Evolutionary conservation across 805 yeast genomes (phyloP).

Genomic region (Teunomyces kruisii): DNA sequence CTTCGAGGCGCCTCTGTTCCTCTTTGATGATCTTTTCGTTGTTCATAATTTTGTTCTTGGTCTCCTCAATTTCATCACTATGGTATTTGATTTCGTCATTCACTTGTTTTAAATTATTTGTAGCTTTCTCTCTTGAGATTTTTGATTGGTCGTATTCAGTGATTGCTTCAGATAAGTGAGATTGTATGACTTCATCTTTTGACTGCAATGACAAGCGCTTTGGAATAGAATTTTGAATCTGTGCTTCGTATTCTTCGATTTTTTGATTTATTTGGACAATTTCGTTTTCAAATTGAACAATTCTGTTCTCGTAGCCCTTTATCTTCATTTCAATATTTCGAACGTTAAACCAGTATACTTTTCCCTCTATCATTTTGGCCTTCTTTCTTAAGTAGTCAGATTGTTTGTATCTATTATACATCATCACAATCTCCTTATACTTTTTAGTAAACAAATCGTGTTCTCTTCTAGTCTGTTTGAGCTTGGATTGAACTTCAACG

Average conservation of each 20-base stretch:
- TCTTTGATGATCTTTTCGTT: slow-evolving; percentile 19
- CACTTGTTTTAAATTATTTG: slow-evolving; percentile 12
- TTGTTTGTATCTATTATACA: slow-evolving; percentile 34
- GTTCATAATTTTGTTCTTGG: slow-evolving; percentile 11
- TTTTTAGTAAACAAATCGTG: slow-evolving; percentile 24
- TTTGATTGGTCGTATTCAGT: slow-evolving; percentile 30
- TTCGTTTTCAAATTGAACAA: slow-evolving; percentile 6
- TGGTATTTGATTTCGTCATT: slow-evolving; percentile 15
- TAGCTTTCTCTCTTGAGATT: slow-evolving; percentile 37
- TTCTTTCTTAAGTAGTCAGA: slow-evolving; percentile 34
- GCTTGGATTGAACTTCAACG: slow-evolving; percentile 26
- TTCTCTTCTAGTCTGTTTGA: slow-evolving; percentile 24
- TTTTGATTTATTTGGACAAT: slow-evolving; percentile 17
- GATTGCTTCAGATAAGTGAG: slow-evolving; percentile 3
- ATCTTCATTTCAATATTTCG: slow-evolving; percentile 27
- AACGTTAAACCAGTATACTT: slow-evolving; percentile 44
- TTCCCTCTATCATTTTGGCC: slow-evolving; percentile 37
- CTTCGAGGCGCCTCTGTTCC: slow-evolving; percentile 42
- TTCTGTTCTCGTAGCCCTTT: slow-evolving; percentile 9
- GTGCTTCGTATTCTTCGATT: slow-evolving; percentile 5
- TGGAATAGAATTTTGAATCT: background rate
- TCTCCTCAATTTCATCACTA: slow-evolving; percentile 12
- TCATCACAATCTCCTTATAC: slow-evolving; percentile 27
- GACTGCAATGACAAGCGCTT: background rate
- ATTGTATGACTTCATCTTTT: background rate